Percentiles rank a stretch among this genome's conserved stretches.
Evolutionary conservation across 495 filamentous ascomycete species (phyloP).

Genomic region (Pyrenopolyporus hunteri): DNA sequence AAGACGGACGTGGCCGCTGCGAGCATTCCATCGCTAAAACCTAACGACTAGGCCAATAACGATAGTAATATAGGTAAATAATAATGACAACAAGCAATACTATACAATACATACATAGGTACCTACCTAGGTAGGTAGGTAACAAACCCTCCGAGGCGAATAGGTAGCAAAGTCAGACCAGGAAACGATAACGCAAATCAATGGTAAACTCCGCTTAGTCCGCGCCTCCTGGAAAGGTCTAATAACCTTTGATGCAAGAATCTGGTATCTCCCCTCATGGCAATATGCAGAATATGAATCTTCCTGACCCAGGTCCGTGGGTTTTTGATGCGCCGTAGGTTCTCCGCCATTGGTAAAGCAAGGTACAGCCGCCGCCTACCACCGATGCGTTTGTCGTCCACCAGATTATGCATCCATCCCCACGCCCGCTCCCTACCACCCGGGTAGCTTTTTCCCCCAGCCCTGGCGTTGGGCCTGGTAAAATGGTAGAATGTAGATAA

Average conservation of each 20-base stretch:
- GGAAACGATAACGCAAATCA: slow-evolving; percentile 1
- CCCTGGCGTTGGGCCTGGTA: background rate
- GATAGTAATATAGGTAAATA: too few relatives aligned
- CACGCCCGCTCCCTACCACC: background rate
- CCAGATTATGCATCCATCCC: slow-evolving; percentile 32
- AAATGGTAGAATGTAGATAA: slow-evolving; percentile 28
- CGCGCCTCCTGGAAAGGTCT: slow-evolving; percentile 29
- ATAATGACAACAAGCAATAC: too few relatives aligned
- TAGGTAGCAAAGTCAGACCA: too few relatives aligned
- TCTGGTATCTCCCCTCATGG: slow-evolving; percentile 39
- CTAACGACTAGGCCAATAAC: too few relatives aligned
- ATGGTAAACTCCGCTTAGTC: slow-evolving; percentile 21
- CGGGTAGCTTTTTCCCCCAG: background rate
- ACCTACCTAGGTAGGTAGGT: too few relatives aligned
- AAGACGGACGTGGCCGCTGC: background rate
- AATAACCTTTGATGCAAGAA: slow-evolving; percentile 39
- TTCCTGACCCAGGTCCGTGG: slow-evolving; percentile 26
- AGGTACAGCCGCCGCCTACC: slow-evolving; percentile 24
- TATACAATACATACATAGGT: too few relatives aligned
- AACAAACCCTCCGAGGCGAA: too few relatives aligned
- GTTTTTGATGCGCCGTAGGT: slow-evolving; percentile 27
- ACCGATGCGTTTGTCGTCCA: slow-evolving; percentile 20
- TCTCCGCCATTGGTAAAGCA: slow-evolving; percentile 37
- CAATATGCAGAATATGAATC: slow-evolving; percentile 27
- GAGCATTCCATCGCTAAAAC: background rate